Conservation (phyloP, 208 protist species). For the Angomonas deanei region DNA sequence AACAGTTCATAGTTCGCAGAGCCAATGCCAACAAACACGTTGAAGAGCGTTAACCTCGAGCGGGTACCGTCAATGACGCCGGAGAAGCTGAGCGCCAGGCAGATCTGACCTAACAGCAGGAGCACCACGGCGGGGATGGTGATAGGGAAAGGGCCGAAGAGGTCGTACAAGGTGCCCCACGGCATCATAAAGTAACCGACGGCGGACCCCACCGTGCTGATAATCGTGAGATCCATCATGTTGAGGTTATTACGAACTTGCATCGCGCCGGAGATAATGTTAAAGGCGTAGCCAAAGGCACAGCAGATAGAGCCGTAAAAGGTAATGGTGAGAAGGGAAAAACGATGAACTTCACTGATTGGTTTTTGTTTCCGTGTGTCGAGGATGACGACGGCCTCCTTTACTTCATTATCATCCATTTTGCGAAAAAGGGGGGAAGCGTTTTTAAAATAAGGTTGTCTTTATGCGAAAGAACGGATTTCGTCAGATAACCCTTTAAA, state of each 20-base stretch:
- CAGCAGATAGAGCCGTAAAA: constrained; percentile 24
- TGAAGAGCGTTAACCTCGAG: constrained; percentile 13
- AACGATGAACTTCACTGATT: constrained; percentile 19
- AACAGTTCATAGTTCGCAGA: constrained; percentile 24
- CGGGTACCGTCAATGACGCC: constrained; percentile 21
- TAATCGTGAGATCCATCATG: constrained; percentile 31
- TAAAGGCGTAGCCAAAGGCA: constrained; percentile 31
- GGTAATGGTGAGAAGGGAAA: constrained; percentile 19
- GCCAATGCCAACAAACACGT: constrained; percentile 17
- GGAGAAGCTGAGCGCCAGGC: constrained; percentile 26
- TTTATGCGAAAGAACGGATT: too few species aligned
- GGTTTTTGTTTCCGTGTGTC: constrained; percentile 1
- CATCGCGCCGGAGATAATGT: constrained; percentile 25
- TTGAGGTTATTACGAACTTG: constrained; percentile 25
- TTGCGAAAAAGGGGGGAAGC: too few species aligned
- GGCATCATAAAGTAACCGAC: constrained; percentile 17
- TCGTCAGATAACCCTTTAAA: too few species aligned
- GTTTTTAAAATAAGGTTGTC: too few species aligned
- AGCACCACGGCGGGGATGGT: constrained; percentile 17
- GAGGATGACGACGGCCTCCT: neutral
- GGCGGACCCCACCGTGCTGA: constrained; percentile 18
- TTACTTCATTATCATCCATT: neutral
- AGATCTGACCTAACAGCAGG: constrained; percentile 15
- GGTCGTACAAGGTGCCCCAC: constrained; percentile 34
- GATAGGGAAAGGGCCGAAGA: constrained; percentile 25